Conservation (phyloP, 495 filamentous ascomycete genomes). For the Copromyces sp. region DNA sequence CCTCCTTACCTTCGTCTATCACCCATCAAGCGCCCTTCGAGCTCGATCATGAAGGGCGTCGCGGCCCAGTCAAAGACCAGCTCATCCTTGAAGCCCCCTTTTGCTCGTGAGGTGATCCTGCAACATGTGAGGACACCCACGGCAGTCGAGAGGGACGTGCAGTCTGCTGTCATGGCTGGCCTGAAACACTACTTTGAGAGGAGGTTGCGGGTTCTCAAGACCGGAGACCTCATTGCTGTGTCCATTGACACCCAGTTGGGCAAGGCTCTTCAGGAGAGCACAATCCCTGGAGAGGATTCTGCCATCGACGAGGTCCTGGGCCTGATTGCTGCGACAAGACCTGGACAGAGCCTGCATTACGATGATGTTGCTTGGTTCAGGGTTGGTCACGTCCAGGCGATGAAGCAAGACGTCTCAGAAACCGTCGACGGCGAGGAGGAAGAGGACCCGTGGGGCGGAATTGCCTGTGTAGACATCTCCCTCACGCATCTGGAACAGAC, state of each 20-base stretch:
- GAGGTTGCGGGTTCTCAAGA: slow-evolving; percentile 65
- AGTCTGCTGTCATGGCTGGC: slow-evolving; percentile 71
- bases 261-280: slow-evolving; percentile 56
- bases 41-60: slow-evolving; percentile 22
- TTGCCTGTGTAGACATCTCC: slow-evolving; percentile 69
- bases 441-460: slow-evolving; percentile 70
- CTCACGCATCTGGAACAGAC: slow-evolving; percentile 81
- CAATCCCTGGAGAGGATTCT: slow-evolving; percentile 45
- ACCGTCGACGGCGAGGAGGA: slow-evolving; percentile 35
- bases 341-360: slow-evolving; percentile 22
- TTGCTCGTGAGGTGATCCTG: slow-evolving; percentile 85
- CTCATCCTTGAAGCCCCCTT: slow-evolving; percentile 52
- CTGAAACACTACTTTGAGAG: slow-evolving; percentile 80
- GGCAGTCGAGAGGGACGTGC: slow-evolving; percentile 71
- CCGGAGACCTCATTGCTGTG: slow-evolving; percentile 79
- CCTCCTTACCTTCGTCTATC: slow-evolving; percentile 66
- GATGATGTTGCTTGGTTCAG: slow-evolving; percentile 84
- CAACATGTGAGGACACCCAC: slow-evolving; percentile 81
- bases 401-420: slow-evolving; percentile 42
- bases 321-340: slow-evolving; percentile 27
- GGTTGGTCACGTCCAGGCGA: slow-evolving; percentile 57
- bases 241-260: slow-evolving; percentile 76
- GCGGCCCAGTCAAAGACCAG: slow-evolving; percentile 37
- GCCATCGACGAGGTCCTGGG: slow-evolving; percentile 53
- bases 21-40: slow-evolving; percentile 42